Percentiles rank a stretch among this genome's conserved stretches.
These are phyloP conservation scores for Ceratobasidium sp. DNA, from an alignment of 1,284 basidiomycete species.

Conservation along the genomic window DNA sequence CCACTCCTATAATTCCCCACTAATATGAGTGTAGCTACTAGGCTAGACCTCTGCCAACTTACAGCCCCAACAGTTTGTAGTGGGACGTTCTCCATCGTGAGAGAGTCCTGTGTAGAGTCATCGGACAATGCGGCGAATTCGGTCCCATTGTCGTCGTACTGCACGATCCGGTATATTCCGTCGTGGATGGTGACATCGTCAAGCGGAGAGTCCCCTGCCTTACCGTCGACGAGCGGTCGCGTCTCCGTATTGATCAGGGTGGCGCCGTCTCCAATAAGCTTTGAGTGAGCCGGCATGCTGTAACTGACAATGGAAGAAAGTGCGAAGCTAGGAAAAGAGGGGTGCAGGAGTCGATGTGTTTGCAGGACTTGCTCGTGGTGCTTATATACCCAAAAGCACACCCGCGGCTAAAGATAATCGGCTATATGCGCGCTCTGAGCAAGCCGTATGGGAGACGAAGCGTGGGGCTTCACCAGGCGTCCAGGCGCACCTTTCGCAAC, in stretches of 20 bases:
- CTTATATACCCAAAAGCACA: neutral
- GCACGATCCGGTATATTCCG: neutral
- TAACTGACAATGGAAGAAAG: neutral
- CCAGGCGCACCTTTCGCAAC: too few relatives aligned
- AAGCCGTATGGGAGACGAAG: neutral
- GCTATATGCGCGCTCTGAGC: neutral
- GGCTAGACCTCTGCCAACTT: neutral
- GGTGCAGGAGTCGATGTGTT: neutral
- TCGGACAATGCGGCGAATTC: neutral
- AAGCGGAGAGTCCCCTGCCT: neutral
- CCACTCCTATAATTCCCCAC: neutral
- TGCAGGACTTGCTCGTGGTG: neutral
- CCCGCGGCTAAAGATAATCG: too few relatives aligned
- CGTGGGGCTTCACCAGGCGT: too few relatives aligned
- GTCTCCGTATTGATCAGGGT: neutral
- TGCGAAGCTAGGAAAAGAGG: neutral
- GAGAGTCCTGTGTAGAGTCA: neutral
- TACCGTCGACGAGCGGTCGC: neutral
- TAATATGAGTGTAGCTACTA: neutral
- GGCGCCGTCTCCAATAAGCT: neutral
- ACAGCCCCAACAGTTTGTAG: neutral
- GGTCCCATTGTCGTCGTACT: neutral
- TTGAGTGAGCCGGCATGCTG: neutral
- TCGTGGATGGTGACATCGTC: neutral
- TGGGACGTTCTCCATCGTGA: neutral